A percentile compares a stretch with the other conserved stretches of the same genome.
Conservation (phyloP, 352 stramenopile species). For the Globisporangium nunn region DNA sequence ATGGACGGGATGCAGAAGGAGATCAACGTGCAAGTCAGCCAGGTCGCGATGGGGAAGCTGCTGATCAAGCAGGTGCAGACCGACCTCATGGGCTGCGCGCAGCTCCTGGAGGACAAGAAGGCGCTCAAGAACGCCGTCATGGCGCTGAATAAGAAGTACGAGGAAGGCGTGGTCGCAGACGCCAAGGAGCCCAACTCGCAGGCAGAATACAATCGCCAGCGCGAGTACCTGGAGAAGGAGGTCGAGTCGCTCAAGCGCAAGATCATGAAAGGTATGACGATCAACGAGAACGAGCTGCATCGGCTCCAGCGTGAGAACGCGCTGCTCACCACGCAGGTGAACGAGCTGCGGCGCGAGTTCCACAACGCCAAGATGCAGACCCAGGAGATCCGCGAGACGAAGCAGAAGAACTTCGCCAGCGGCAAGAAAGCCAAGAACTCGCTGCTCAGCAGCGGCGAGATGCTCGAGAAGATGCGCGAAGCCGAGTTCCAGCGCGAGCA, state of each 20-base stretch:
- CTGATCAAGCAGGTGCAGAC: conserved; percentile 74
- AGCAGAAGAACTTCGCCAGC: conserved; percentile 19
- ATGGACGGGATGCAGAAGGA: conserved; percentile 90
- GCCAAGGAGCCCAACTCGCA: conserved; percentile 88
- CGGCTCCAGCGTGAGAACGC: conserved; percentile 79
- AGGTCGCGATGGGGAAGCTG: conserved; percentile 56
- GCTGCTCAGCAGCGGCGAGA: conserved; percentile 14
- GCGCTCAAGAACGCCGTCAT: conserved; percentile 72
- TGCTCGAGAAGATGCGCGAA: conserved; percentile 51
- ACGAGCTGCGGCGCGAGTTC: conserved; percentile 78
- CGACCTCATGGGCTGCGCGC: conserved; percentile 63
- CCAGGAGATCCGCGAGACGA: conserved; percentile 46
- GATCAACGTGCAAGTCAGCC: conserved; percentile 54
- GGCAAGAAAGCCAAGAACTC: conserved; percentile 17
- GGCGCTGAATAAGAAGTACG: conserved; percentile 83
- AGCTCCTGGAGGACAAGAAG: conserved; percentile 75
- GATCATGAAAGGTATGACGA: conserved; percentile 83
- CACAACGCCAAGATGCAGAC: conserved; percentile 71
- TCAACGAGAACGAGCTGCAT: conserved; percentile 77
- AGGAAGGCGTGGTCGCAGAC: conserved; percentile 58
- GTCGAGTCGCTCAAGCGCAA: conserved; percentile 88
- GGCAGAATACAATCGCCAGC: conserved; percentile 87
- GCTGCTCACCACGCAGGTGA: conserved; percentile 74
- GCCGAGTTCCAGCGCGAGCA: conserved; percentile 62
- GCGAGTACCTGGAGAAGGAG: conserved; percentile 89